Evolutionary conservation across 148 eudicot species (phyloP).

Genomic region (Vaccinium macrocarpon): DNA sequence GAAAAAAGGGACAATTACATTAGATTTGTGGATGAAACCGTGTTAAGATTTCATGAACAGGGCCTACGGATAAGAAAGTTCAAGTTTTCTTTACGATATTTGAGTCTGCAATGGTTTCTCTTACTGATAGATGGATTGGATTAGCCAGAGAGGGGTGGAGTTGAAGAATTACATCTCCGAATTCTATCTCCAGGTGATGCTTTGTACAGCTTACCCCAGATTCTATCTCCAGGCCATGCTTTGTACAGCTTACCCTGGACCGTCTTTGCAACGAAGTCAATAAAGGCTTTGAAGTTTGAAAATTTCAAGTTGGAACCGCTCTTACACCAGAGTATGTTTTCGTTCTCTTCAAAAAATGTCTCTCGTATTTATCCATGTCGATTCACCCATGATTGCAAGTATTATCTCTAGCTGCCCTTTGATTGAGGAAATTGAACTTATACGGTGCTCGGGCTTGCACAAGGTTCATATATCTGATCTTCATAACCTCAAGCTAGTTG

Average conservation of each 20-base stretch:
- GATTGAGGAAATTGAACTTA: conserved; percentile 4
- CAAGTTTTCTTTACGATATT: background rate
- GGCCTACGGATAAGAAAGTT: background rate
- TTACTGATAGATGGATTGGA: background rate
- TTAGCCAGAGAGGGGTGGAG: background rate
- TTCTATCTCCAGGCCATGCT: no score
- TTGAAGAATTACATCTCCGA: no score
- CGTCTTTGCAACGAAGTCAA: background rate
- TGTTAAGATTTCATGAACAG: conserved; percentile 3
- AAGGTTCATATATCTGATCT: background rate
- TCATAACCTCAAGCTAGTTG: background rate
- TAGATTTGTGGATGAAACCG: background rate
- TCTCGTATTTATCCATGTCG: background rate
- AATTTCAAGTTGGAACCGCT: background rate
- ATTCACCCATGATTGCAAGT: background rate
- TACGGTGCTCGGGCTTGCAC: background rate
- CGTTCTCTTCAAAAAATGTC: background rate
- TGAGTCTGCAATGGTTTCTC: background rate
- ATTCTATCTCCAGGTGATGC: no score
- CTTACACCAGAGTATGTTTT: background rate
- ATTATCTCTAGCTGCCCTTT: background rate
- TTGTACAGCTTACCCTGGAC: background rate
- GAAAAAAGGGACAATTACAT: background rate
- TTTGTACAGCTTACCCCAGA: no score
- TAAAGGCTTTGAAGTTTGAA: background rate